These are phyloP conservation scores for Glarea lozoyensis DNA, from an alignment of 495 filamentous ascomycete genomes.

Conservation along the genomic window DNA sequence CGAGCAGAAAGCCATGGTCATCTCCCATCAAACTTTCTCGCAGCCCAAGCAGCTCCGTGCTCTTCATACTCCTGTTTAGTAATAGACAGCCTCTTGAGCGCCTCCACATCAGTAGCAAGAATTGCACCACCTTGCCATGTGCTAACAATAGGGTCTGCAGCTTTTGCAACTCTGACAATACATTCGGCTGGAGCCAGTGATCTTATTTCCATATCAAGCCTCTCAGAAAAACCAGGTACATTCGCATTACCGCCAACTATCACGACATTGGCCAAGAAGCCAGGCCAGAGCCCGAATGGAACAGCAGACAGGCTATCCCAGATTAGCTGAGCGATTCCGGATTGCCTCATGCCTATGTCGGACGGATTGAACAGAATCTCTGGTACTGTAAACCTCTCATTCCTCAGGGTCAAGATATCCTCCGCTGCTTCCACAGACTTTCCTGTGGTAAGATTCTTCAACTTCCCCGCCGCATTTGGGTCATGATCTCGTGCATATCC, in stretches of 20 bases:
- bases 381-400: conserved; percentile 86
- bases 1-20: too few species aligned
- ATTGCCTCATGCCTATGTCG: conserved; percentile 81
- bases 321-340: conserved; percentile 71
- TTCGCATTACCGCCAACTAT: conserved; percentile 81
- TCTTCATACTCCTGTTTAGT: conserved; percentile 88
- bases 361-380: conserved; percentile 81
- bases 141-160: conserved; percentile 66
- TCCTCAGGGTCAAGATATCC: conserved; percentile 77
- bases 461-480: conserved; percentile 45
- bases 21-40: conserved; percentile 51
- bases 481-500: conserved; percentile 75
- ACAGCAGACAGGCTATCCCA: conserved; percentile 71
- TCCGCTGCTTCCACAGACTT: conserved; percentile 53
- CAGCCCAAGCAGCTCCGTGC: conserved; percentile 69
- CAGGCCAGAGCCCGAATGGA: conserved; percentile 67
- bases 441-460: conserved; percentile 46
- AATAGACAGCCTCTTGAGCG: conserved; percentile 54
- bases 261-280: conserved; percentile 77
- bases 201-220: conserved; percentile 71
- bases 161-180: conserved; percentile 59
- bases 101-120: conserved; percentile 58
- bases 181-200: conserved; percentile 70
- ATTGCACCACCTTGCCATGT: conserved; percentile 79
- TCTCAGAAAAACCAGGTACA: conserved; percentile 72